These are phyloP conservation scores for Kazachstania africana DNA, from an alignment of 805 yeast genomes.

Conservation along the genomic window DNA sequence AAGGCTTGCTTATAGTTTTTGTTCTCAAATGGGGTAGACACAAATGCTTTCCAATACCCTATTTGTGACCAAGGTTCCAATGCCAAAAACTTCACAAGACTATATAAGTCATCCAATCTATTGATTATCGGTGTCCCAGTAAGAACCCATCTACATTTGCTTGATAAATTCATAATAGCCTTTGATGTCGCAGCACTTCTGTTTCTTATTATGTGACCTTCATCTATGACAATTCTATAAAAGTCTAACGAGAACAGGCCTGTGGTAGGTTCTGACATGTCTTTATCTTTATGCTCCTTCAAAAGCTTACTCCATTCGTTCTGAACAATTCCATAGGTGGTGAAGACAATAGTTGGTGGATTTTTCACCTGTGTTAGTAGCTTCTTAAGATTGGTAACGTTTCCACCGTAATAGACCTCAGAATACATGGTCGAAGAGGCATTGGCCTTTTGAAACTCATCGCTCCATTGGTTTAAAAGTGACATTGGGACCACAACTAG, in stretches of 20 bases:
- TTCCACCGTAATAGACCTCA: conserved; percentile 67
- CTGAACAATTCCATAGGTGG: conserved; percentile 80
- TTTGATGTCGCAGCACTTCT: conserved; percentile 67
- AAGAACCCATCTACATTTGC: conserved; percentile 67
- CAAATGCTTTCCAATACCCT: conserved; percentile 77
- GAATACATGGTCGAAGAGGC: conserved; percentile 33
- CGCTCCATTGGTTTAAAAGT: conserved; percentile 80
- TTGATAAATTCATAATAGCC: conserved; percentile 55
- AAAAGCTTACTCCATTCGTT: conserved; percentile 52
- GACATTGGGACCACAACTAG: conserved; percentile 86
- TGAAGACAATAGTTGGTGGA: conserved; percentile 61
- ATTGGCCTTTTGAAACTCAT: conserved; percentile 56
- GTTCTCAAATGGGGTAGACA: conserved; percentile 73
- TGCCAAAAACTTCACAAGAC: conserved; percentile 59
- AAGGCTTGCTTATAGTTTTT: conserved; percentile 61
- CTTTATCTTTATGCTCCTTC: conserved; percentile 9
- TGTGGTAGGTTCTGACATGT: conserved; percentile 16
- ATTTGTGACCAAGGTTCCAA: conserved; percentile 87
- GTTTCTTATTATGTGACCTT: conserved; percentile 83
- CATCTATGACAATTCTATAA: conserved; percentile 72
- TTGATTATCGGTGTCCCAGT: conserved; percentile 93
- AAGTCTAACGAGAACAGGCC: conserved; percentile 67
- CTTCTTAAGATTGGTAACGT: conserved; percentile 37
- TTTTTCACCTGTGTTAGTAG: conserved; percentile 31
- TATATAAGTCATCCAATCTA: conserved; percentile 73